phyloP scores from a whole-genome alignment of 345 rosid species.

The Turritis glabra region DNA sequence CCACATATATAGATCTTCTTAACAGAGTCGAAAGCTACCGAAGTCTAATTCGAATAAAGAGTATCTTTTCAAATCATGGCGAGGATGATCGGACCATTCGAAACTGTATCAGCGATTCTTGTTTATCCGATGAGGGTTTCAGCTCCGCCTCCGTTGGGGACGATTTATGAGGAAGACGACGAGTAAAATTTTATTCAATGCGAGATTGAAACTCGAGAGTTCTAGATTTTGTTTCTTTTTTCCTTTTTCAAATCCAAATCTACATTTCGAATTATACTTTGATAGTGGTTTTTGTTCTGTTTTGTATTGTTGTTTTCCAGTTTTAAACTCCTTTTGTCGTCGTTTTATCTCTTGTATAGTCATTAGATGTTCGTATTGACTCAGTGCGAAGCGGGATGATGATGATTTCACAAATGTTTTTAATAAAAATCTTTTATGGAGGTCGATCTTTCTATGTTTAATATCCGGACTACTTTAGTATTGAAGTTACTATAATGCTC shows the following conservation, averaged over 20 bases:
- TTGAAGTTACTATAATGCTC: background rate
- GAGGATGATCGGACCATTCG: constrained; percentile 31
- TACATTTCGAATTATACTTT: background rate
- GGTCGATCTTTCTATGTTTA: no score
- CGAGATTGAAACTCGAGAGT: background rate
- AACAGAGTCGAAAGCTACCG: background rate
- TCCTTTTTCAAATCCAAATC: background rate
- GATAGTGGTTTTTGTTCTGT: background rate
- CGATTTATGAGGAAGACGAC: constrained; percentile 21
- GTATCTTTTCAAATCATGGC: background rate
- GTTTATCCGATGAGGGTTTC: constrained; percentile 24
- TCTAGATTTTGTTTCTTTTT: background rate
- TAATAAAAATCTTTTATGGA: no score
- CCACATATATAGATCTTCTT: background rate
- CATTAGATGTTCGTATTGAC: background rate
- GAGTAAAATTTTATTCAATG: background rate
- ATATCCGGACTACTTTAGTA: background rate
- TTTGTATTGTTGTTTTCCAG: background rate
- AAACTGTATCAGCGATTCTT: constrained; percentile 13
- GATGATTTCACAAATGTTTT: background rate
- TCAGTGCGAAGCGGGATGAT: background rate
- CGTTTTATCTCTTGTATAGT: background rate
- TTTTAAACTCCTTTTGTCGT: background rate
- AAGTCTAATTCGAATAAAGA: background rate
- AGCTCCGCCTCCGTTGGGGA: constrained; percentile 18